Base-by-base conservation (phyloP, 305 asterid species). In the Caryopteris hybrid region DNA sequence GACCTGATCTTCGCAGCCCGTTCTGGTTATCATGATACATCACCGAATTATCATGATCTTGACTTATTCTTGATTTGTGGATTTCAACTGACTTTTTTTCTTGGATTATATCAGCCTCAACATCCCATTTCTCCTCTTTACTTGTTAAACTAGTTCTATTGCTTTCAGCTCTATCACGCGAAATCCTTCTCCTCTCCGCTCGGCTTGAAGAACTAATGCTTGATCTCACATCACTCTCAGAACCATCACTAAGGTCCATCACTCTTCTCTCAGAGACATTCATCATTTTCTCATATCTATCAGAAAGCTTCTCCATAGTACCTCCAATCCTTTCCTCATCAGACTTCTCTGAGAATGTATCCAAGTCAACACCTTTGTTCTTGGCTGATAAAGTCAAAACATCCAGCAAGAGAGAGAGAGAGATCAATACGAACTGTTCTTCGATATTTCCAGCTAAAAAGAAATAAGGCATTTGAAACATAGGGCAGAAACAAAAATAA, bases 221-320 rank as follows among this genome's bases (percentile, higher is more conserved):
- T 20, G 96, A 83, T 75, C 86, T 83, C 23, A 63, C 81, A 75
- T 85, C 93, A 51, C 83, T 76, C 63, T 79, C 93, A 18, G 86
- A 80, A 55, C 74, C 87, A 71, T 84, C 85, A 61, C 77, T 75
- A 72, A 66, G 23, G 50, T 77, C 85, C 78, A 64, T n/a, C n/a
- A n/a, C n/a, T n/a, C n/a, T 66, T 63, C 81, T 75, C 60, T 73
- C 85, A 9, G 81, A 79, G 56, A 70, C 68, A 48, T 71, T 75
- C 74, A 67, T 58, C 66, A 69, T 56, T 61, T 76, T 80, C 62
- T 73, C 78, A 57, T 73, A 80, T 64, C 82, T 80, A 74, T 79
- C 85, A 61, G 85, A 74, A 55, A 58, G 67, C 69, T 68, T 79
- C 70, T 74, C 83, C 14, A 60, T 6, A 13, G 17, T 66, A 61